Conservation (phyloP, 2,329 filamentous ascomycete genomes). For the Mariannaea sp. region DNA sequence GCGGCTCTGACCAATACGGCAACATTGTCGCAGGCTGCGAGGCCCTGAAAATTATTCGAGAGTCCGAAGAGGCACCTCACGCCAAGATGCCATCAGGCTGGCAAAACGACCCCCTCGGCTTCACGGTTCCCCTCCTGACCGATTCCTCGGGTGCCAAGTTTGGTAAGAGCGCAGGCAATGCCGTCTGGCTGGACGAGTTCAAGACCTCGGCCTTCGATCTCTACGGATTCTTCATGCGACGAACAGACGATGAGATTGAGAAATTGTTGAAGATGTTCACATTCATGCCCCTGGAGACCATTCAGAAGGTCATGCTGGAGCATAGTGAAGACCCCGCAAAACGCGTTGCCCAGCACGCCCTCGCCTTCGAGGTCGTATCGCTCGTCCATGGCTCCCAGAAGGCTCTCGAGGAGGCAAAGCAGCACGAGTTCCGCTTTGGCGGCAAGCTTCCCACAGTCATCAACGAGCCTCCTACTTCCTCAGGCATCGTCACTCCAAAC, state of each 20-base stretch:
- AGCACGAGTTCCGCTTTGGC: conserved; percentile 58
- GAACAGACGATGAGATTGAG: conserved; percentile 80
- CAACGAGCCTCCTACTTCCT: conserved; percentile 38
- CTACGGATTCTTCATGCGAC: conserved; percentile 87
- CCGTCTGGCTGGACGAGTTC: conserved; percentile 85
- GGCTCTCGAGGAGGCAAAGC: conserved; percentile 64
- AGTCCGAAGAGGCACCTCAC: conserved; percentile 55
- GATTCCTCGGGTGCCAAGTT: conserved; percentile 87
- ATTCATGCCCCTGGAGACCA: conserved; percentile 75
- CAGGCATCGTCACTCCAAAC: conserved; percentile 47
- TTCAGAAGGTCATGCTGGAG: conserved; percentile 67
- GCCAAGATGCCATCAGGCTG: conserved; percentile 47
- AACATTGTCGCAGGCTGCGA: conserved; percentile 94
- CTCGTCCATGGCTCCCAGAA: conserved; percentile 74
- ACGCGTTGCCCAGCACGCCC: conserved; percentile 78
- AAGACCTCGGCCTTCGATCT: conserved; percentile 84
- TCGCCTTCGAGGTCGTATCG: conserved; percentile 81
- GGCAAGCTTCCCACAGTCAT: conserved; percentile 39
- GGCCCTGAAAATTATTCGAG: conserved; percentile 75
- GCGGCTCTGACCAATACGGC: conserved; percentile 93
- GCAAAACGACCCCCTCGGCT: conserved; percentile 71
- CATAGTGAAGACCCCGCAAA: conserved; percentile 71
- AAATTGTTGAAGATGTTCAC: conserved; percentile 87
- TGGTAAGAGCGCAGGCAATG: conserved; percentile 93
- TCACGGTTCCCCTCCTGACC: conserved; percentile 89